Evolutionary conservation across 306 rosid species (phyloP), one percentile per base, ranked within the genome.

Genomic region (Trifolium dubium): DNA sequence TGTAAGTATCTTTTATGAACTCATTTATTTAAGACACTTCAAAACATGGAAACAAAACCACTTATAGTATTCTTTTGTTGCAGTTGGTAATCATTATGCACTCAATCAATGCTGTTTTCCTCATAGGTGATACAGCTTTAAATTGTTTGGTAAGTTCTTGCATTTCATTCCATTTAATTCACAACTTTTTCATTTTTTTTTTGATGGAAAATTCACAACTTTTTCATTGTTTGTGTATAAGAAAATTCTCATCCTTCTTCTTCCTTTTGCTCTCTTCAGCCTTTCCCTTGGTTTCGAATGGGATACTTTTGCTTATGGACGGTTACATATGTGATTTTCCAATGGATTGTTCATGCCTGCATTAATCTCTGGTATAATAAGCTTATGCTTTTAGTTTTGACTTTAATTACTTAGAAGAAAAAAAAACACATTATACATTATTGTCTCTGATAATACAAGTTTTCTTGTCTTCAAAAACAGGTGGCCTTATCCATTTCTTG

Each of bases 401-500:
- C 35, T 83, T 46, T 46, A 43, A 43, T 13, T 32, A 10, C 15
- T 53, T 12, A 3, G 67, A 60, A 60, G 0, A 51, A 17, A 15
- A n/a, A 50, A 54, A 47, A 75, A 34, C 14, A 23, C 54, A n/a
- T 56, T 18, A 40, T 40, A 30, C 37, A 72, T 77, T 13, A 51
- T 46, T 64, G 8, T 69, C 46, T 69, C 46, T 79, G 44, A 75
- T 79, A 50, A 75, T 47, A 14, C 10, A 58, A 44, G 35, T 34
- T 43, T 40, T 40, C 59, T 65, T 76, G 18, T 66, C 41, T 61
- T 19, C 11, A 47, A 67, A 82, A 79, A 79, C 85, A 95, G 99
- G 99, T 95, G 99, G 98, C 99, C 99, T 43, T 95, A 95, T 82
- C 97, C 99, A 82, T 88, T 95, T 81, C 98, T 95, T 51, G 99